phyloP scores from a whole-genome alignment of 1,139 yeast genomes.

The Candida mesenterica region DNA sequence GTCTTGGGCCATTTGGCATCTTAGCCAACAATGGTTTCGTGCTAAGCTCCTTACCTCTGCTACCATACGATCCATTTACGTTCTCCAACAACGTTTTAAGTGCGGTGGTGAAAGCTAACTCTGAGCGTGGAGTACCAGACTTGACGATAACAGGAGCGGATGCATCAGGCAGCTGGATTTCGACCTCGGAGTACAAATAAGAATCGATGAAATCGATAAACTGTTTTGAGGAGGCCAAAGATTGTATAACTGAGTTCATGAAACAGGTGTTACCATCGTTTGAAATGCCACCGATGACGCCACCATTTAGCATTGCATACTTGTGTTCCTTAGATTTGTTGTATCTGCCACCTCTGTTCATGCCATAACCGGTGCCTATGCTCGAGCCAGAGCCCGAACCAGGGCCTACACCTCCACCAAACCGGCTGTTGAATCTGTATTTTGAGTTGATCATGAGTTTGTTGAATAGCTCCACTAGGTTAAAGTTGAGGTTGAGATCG shows the following conservation, averaged over 20 bases:
- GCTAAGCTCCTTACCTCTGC: conserved; percentile 57
- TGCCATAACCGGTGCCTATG: conserved; percentile 5
- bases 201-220: conserved; percentile 56
- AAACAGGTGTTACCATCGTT: conserved; percentile 94
- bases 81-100: conserved; percentile 50
- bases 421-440: conserved; percentile 10
- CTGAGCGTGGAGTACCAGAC: conserved; percentile 31
- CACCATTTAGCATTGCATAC: conserved; percentile 56
- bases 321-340: conserved; percentile 26
- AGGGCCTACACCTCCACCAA: conserved; percentile 2
- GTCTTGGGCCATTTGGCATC: conserved; percentile 79
- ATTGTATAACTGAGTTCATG: conserved; percentile 86
- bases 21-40: conserved; percentile 63
- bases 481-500: conserved; percentile 3
- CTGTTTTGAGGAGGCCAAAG: conserved; percentile 72
- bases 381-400: conserved; percentile 1
- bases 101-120: conserved; percentile 51
- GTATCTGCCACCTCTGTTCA: conserved; percentile 9
- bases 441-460: conserved; percentile 12
- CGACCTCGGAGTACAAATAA: conserved; percentile 31
- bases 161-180: conserved; percentile 15
- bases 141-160: conserved; percentile 24
- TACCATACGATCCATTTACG: conserved; percentile 58
- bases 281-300: conserved; percentile 77
- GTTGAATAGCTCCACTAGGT: conserved; percentile 7